These are phyloP conservation scores for Daldinia vernicosa DNA, from an alignment of 495 filamentous ascomycete species.

Conservation along the genomic window DNA sequence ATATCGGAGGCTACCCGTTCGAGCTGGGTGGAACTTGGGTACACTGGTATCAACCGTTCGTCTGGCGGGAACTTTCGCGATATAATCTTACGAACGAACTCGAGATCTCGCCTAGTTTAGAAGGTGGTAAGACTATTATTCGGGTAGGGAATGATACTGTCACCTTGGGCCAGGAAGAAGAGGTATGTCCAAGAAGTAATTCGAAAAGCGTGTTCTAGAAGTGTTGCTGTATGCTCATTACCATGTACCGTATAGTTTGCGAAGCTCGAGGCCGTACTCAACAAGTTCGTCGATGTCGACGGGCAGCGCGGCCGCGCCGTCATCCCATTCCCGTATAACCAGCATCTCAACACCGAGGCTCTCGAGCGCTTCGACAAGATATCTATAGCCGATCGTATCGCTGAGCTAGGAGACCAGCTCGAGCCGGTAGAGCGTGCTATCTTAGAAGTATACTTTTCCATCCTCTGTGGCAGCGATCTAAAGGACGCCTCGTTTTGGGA, in stretches of 20 bases:
- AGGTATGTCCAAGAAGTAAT: not conserved
- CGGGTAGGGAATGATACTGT: not conserved
- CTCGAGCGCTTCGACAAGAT: constrained; percentile 38
- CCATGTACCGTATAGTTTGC: not conserved
- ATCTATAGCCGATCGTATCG: constrained; percentile 10
- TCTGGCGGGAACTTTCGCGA: not conserved
- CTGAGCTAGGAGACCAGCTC: not conserved
- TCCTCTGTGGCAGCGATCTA: not conserved
- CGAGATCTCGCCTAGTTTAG: not conserved
- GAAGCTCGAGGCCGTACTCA: not conserved
- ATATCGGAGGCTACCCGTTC: not conserved
- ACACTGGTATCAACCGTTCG: not conserved
- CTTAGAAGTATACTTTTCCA: not conserved
- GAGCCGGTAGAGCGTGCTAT: not conserved
- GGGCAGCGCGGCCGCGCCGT: not conserved
- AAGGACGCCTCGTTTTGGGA: not conserved
- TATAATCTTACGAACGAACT: not conserved
- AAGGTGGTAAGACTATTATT: not conserved
- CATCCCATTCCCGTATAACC: not conserved
- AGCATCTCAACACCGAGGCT: constrained; percentile 32
- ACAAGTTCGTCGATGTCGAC: not conserved
- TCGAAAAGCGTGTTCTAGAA: not conserved
- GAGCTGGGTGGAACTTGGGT: not conserved
- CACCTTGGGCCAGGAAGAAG: not conserved
- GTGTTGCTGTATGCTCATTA: not conserved